Evolutionary conservation across 2,329 filamentous ascomycete species (phyloP), one percentile per base, ranked within the genome.

Genomic region (Pseudocercospora vitis): DNA sequence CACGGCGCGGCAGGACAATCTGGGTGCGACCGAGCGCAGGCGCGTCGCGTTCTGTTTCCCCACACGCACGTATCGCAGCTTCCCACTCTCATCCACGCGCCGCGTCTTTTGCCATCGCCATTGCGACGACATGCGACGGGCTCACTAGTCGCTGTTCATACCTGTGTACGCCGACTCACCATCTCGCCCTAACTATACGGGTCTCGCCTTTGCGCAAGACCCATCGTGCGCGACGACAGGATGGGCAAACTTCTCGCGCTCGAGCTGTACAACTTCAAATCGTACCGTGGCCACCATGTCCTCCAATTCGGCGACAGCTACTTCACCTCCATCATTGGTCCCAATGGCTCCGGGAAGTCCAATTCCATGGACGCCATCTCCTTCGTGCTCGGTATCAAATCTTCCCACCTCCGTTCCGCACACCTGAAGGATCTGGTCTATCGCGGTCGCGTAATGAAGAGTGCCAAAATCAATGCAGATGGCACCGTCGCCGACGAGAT

Each of bases 321-420:
- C 75, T 99, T 99, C 74, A 99, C 94, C 46, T 99, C 94, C 35
- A 96, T 99, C 69, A 97, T 99, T 69, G 94, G 95, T 4, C 94
- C 94, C 71, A 99, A 99, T 91, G 94, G 94, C 78, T 97, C 94
- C 29, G 94, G 94, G 61, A 99, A 99, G 74, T 99, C 94, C 16
- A 99, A 99, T 73, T 96, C 91, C 56, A 99, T 99, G 94, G 94
- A 99, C 72, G 94, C 94, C 64, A 99, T 99, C 65, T 99, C 94
- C 62, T 99, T 99, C 74, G 94, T 99, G 55, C 83, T 99, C 53
- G 94, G 94, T 62, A 97, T 99, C 72, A 96, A 97, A 72, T 99
- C 94, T 2, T 95, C 92, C n/a, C 92, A 97, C 71, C 80, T 99
- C 50, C 90, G 94, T 66, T 99, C 95, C 3, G 85, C 90, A 29